phyloP scores from a whole-genome alignment of 106 monocot species.

The Dendrobium nobile region DNA sequence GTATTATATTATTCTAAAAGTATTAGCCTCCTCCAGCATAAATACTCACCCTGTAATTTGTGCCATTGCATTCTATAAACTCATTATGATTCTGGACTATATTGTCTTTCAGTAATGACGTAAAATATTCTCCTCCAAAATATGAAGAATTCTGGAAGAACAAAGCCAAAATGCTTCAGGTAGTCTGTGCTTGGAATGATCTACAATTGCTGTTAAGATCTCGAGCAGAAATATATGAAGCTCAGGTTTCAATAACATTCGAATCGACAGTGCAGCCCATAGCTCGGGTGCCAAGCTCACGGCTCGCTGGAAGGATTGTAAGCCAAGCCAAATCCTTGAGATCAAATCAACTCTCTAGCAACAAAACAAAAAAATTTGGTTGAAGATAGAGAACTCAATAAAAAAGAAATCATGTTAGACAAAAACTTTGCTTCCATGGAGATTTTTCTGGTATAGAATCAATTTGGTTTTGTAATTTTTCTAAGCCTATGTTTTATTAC shows the following conservation, averaged over 20 bases:
- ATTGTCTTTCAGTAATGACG: no score
- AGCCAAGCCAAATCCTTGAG: slow-evolving; percentile 38
- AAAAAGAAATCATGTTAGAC: no score
- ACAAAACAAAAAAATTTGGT: not conserved
- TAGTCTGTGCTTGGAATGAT: slow-evolving; percentile 38
- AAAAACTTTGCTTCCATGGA: no score
- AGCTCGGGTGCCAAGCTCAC: slow-evolving; percentile 57
- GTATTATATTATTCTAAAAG: no score
- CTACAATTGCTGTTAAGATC: slow-evolving; percentile 31
- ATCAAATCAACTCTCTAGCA: slow-evolving; percentile 46
- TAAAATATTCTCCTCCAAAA: slow-evolving; percentile 21
- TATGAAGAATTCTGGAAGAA: slow-evolving; percentile 62
- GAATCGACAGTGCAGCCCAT: slow-evolving; percentile 70
- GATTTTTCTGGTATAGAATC: no score
- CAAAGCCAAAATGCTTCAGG: slow-evolving; percentile 67
- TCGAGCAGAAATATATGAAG: slow-evolving; percentile 52
- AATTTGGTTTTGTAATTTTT: no score
- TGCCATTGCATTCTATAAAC: no score
- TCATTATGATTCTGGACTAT: no score
- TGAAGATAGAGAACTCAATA: no score
- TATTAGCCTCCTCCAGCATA: no score
- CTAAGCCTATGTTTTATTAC: no score
- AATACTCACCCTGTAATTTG: no score
- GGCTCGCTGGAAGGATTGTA: slow-evolving; percentile 44
- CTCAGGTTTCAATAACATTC: slow-evolving; percentile 53